phyloP scores from a whole-genome alignment of 2,329 filamentous ascomycete genomes.

The Parastagonospora nodorum region DNA sequence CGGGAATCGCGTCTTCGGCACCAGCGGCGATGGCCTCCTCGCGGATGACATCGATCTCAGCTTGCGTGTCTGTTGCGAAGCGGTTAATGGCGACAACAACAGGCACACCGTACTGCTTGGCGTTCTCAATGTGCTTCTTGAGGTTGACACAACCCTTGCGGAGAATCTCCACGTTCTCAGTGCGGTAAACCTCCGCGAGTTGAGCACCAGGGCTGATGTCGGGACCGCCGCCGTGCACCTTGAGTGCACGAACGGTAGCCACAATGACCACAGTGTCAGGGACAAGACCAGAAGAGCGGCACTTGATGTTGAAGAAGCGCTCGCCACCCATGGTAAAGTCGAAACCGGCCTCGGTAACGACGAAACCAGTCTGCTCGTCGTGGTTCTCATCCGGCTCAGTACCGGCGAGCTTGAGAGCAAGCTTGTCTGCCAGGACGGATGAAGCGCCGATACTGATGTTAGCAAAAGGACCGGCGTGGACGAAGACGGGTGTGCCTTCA shows the following conservation, averaged over 20 bases:
- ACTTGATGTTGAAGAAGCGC: constrained; percentile 99
- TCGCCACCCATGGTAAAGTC: constrained; percentile 99
- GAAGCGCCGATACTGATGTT: constrained; percentile 98
- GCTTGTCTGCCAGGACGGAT: constrained; percentile 91
- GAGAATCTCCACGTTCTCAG: constrained; percentile 91
- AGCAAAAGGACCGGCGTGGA: constrained; percentile 95
- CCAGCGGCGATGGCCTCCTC: constrained; percentile 92
- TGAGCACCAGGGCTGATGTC: constrained; percentile 85
- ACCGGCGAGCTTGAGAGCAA: constrained; percentile 93
- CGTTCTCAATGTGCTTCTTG: constrained; percentile 92
- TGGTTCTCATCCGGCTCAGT: constrained; percentile 91
- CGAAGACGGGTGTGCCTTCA: constrained; percentile 95
- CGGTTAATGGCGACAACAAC: constrained; percentile 98
- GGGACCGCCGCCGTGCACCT: constrained; percentile 96
- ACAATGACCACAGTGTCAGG: constrained; percentile 95
- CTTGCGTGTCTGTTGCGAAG: constrained; percentile 91
- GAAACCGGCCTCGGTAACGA: constrained; percentile 96
- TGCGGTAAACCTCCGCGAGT: constrained; percentile 85
- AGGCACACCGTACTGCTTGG: constrained; percentile 84
- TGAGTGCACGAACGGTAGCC: constrained; percentile 91
- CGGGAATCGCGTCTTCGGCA: constrained; percentile 88
- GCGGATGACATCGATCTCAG: constrained; percentile 85
- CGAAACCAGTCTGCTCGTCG: constrained; percentile 82
- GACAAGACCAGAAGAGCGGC: constrained; percentile 87
- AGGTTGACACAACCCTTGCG: constrained; percentile 91